A percentile compares a stretch with the other conserved stretches of the same genome.
Evolutionary conservation across 768 basidiomycete genomes (phyloP).

Genomic region (Tephrocybe sp.): DNA sequence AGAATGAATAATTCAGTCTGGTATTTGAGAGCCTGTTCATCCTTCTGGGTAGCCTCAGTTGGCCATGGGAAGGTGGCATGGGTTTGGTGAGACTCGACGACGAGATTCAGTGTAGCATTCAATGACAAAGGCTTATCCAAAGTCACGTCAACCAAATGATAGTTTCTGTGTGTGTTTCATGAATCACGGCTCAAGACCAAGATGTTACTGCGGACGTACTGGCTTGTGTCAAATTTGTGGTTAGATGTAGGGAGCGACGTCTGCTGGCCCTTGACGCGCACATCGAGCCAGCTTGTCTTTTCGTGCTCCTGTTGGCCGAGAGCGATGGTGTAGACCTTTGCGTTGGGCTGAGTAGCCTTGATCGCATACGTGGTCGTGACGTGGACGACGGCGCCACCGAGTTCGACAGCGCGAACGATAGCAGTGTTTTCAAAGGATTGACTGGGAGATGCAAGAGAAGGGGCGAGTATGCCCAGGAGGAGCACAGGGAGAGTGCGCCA

Average conservation of each 20-base stretch:
- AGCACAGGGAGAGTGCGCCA: conserved; percentile 48
- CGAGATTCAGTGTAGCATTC: conserved; percentile 68
- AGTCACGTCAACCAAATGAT: conserved; percentile 56
- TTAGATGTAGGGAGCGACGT: conserved; percentile 49
- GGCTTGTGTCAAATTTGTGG: conserved; percentile 42
- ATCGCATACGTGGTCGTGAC: conserved; percentile 88
- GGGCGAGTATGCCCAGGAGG: conserved; percentile 36
- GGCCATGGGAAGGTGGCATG: conserved; percentile 81
- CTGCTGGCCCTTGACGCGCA: conserved; percentile 71
- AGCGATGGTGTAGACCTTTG: conserved; percentile 65
- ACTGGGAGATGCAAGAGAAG: conserved; percentile 33
- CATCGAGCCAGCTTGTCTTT: conserved; percentile 77
- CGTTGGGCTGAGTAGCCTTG: conserved; percentile 61
- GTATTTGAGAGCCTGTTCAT: conserved; percentile 80
- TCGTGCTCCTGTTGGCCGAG: conserved; percentile 59
- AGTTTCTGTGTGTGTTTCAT: conserved; percentile 29
- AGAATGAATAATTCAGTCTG: conserved; percentile 73
- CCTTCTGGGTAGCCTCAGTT: conserved; percentile 64
- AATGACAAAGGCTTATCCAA: conserved; percentile 58
- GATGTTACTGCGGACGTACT: conserved; percentile 37
- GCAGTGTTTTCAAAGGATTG: conserved; percentile 84
- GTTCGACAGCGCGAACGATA: conserved; percentile 84
- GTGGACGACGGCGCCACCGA: conserved; percentile 84
- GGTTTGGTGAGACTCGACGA: conserved; percentile 75
- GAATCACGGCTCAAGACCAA: conserved; percentile 2